These are phyloP conservation scores for Heterobasidion occidentale DNA, from an alignment of 1,284 basidiomycete genomes.

Conservation along the genomic window DNA sequence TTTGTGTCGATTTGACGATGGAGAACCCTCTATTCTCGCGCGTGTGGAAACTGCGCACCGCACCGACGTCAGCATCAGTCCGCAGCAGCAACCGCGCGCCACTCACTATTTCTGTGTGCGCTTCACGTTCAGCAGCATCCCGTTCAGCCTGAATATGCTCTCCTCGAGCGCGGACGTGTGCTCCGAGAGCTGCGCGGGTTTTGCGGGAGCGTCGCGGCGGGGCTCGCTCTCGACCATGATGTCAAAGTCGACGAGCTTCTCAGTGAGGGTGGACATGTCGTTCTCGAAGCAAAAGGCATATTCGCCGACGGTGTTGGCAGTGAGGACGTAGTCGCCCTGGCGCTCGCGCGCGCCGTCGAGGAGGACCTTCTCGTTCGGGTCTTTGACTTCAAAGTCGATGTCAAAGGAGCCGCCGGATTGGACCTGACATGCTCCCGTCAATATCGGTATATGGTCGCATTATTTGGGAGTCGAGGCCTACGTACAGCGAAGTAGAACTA, in stretches of 20 bases:
- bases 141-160: constrained; percentile 84
- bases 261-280: constrained; percentile 83
- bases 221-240: constrained; percentile 98
- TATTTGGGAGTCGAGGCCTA: constrained; percentile 1
- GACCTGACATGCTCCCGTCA: constrained; percentile 39
- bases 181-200: constrained; percentile 79
- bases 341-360: constrained; percentile 84
- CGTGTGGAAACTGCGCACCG: constrained; percentile 60
- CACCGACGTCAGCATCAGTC: not conserved
- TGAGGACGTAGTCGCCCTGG: constrained; percentile 96
- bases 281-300: constrained; percentile 99
- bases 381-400: constrained; percentile 90
- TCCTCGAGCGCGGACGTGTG: constrained; percentile 90
- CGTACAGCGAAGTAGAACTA: constrained; percentile 57
- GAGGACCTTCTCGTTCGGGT: constrained; percentile 82
- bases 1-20: constrained; percentile 71
- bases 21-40: constrained; percentile 78
- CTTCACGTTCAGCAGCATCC: constrained; percentile 80
- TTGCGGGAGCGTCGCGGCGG: constrained; percentile 71
- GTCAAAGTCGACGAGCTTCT: constrained; percentile 94
- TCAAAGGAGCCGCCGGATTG: constrained; percentile 98
- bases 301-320: constrained; percentile 90
- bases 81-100: constrained; percentile 49
- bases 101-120: constrained; percentile 86
- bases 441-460: too few relatives aligned